Evolutionary conservation across 75 land plant genomes (phyloP).

Genomic region (Ceratopteris richardii): DNA sequence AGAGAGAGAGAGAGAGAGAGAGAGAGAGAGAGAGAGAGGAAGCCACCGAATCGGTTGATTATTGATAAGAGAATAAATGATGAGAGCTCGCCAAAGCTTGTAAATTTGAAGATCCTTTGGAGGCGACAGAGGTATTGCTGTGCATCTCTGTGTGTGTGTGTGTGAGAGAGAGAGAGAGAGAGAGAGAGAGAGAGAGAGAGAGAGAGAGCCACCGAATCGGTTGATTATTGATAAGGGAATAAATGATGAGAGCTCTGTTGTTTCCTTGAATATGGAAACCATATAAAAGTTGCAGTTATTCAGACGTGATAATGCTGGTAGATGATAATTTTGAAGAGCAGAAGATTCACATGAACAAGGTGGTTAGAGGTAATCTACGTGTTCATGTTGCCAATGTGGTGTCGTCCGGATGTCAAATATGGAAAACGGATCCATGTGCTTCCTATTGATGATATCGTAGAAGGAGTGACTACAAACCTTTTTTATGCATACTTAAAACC

Average conservation of each 20-base stretch:
- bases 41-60: conserved; percentile 61
- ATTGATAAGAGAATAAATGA: conserved; percentile 75
- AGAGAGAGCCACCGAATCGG: conserved; percentile 69
- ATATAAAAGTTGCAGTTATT: conserved; percentile 86
- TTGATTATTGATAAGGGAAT: conserved; percentile 69
- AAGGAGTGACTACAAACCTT: conserved; percentile 33
- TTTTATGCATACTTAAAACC: conserved; percentile 41
- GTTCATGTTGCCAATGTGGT: conserved; percentile 34
- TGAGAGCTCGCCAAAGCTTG: too few species aligned
- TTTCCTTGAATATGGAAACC: conserved; percentile 56
- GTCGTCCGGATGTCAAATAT: conserved; percentile 36
- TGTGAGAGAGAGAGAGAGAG: too few species aligned
- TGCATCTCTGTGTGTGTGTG: too few species aligned
- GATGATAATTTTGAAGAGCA: conserved; percentile 37
- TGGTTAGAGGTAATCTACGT: conserved; percentile 28
- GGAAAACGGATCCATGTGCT: conserved; percentile 35
- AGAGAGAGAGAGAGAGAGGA: conserved; percentile 83
- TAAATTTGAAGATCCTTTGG: too few species aligned
- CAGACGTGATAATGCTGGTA: conserved; percentile 55
- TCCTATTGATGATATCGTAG: conserved; percentile 33
- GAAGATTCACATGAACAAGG: conserved; percentile 41
- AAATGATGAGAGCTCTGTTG: conserved; percentile 84
- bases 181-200: too few species aligned
- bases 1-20: too few species aligned
- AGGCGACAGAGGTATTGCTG: too few species aligned